Evolutionary conservation across 1,284 basidiomycete genomes (phyloP), one percentile per base, ranked within the genome.

Genomic region (Porodaedalea pini): DNA sequence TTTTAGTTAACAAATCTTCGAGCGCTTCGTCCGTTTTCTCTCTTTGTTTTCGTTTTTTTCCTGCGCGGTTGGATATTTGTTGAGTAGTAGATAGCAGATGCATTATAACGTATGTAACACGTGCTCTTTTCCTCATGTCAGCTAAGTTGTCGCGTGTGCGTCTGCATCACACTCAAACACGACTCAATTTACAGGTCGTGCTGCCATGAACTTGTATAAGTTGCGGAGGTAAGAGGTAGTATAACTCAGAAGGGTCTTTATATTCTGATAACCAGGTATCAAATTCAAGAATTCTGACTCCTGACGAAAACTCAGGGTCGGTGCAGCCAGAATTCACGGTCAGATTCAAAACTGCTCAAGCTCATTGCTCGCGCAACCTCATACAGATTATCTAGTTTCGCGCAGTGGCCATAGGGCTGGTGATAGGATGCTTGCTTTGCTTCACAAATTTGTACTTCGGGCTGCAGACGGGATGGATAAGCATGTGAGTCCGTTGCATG

Each of bases 361-460:
- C 10, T 32, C 7, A 17, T 34, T 50, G 19, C 13, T 25, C 37
- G 21, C 25, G 17, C 21, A 13, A 7, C 4, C 49, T 51, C 34
- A 40, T 19, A 15, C 21, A 25, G 13, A 4, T 47, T 10, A 17
- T 3, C 41, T 47, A 44, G 27, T 29, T 40, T 34, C 69, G 77
- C 15, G 81, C 85, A 8, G 76, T 85, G 8, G 44, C 75, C 8
- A 74, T 82, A 7, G 88, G 88, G 0, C 74, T 89, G 23, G 64
- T 79, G 25, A 87, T 90, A 41, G 88, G 88, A n/a, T 83, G 82
- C 62, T 71, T 90, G 17, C 72, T 91, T 56, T 87, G 86, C 65
- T 88, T 88, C 68, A 88, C 86, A 57, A 90, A 90, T 65, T 74
- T 88, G 31, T 89, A 87, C 66, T 87, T 90, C 61, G 88, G 87